phyloP scores from a whole-genome alignment of 2,329 filamentous ascomycete genomes.

The Monosporascus sp. region DNA sequence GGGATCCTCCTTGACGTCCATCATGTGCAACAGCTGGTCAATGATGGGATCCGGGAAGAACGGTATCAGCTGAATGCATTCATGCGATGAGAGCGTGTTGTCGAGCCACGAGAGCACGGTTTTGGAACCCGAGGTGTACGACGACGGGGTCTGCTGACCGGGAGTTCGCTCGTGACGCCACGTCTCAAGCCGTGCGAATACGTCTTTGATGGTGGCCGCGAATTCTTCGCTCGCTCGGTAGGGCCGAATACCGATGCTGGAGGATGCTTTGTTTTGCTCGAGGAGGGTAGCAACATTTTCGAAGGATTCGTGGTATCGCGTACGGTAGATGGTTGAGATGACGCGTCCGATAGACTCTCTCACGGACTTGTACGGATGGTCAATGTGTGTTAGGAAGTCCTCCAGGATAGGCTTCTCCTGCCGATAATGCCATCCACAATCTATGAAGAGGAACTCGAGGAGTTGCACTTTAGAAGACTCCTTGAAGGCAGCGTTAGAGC shows the following conservation, averaged over 20 bases:
- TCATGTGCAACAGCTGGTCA: slow-evolving; percentile 95
- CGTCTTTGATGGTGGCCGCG: slow-evolving; percentile 60
- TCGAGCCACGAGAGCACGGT: slow-evolving; percentile 95
- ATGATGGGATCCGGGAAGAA: slow-evolving; percentile 91
- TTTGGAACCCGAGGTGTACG: slow-evolving; percentile 94
- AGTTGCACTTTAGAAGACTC: slow-evolving; percentile 95
- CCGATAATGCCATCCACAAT: slow-evolving; percentile 94
- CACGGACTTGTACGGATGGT: slow-evolving; percentile 97
- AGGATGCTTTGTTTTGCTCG: slow-evolving; percentile 70
- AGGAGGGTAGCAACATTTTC: slow-evolving; percentile 71
- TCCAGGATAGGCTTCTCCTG: slow-evolving; percentile 81
- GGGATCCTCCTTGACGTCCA: slow-evolving; percentile 98
- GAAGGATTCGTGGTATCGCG: slow-evolving; percentile 91
- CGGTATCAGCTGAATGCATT: slow-evolving; percentile 82
- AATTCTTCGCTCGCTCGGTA: slow-evolving; percentile 78
- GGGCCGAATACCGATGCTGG: slow-evolving; percentile 77
- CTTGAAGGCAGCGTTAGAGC: slow-evolving; percentile 95
- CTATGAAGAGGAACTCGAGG: slow-evolving; percentile 79
- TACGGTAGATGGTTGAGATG: slow-evolving; percentile 82
- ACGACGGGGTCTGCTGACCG: slow-evolving; percentile 86
- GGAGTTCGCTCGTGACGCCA: slow-evolving; percentile 83
- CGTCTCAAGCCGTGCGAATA: slow-evolving; percentile 74
- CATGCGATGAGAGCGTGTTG: slow-evolving; percentile 80
- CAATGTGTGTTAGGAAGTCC: slow-evolving; percentile 84
- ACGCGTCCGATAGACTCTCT: slow-evolving; percentile 91